These are phyloP conservation scores for Cyanodermella asteris DNA, from an alignment of 2,329 filamentous ascomycete genomes.

Conservation along the genomic window DNA sequence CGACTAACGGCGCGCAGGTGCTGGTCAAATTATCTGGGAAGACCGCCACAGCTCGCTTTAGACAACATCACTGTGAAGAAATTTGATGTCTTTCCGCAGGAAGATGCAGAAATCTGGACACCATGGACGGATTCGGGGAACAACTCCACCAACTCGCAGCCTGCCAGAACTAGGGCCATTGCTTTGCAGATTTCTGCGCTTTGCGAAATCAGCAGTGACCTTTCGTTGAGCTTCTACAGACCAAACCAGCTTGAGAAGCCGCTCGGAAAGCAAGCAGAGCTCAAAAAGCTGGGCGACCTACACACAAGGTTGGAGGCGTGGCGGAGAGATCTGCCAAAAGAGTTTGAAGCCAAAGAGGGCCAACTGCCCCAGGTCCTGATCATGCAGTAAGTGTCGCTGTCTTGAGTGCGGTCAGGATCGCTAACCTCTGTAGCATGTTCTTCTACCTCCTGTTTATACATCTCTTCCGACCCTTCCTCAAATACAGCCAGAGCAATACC, in stretches of 20 bases:
- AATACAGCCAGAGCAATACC: constrained; percentile 61
- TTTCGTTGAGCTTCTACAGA: constrained; percentile 80
- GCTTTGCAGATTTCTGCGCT: constrained; percentile 62
- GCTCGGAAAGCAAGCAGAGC: constrained; percentile 55
- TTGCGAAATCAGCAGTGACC: constrained; percentile 82
- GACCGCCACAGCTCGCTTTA: constrained; percentile 65
- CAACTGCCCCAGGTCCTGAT: constrained; percentile 63
- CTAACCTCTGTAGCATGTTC: constrained; percentile 94
- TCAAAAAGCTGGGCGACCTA: constrained; percentile 82
- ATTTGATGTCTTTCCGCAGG: constrained; percentile 72
- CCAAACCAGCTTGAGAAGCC: constrained; percentile 40
- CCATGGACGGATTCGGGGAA: constrained; percentile 74
- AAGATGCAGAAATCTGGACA: constrained; percentile 70
- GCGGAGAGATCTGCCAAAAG: constrained; percentile 61
- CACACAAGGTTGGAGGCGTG: constrained; percentile 79
- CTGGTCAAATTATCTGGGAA: constrained; percentile 92
- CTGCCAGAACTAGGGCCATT: constrained; percentile 61
- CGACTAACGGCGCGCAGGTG: constrained; percentile 27
- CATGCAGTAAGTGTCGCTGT: constrained; percentile 52
- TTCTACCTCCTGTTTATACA: constrained; percentile 91
- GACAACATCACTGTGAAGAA: constrained; percentile 67
- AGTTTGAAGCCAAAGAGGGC: constrained; percentile 75
- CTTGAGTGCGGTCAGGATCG: no score
- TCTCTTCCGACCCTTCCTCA: constrained; percentile 83
- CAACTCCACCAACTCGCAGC: constrained; percentile 49